Percentiles rank a stretch among this genome's conserved stretches.
phyloP scores from a whole-genome alignment of 2,329 filamentous ascomycete genomes.

The Elsinoe perseae region DNA sequence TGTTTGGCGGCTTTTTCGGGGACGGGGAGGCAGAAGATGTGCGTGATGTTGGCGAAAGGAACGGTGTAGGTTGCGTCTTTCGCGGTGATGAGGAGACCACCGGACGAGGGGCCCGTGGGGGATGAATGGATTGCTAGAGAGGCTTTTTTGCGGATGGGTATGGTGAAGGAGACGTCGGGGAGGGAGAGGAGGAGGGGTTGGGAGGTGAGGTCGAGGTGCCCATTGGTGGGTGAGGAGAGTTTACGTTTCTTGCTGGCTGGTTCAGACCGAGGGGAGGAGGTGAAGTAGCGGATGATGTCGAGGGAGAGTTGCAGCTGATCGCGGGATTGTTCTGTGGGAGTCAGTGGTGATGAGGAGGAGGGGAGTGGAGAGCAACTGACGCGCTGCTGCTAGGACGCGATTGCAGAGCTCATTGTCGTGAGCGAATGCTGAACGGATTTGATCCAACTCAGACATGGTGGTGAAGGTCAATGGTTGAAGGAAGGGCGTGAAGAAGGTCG shows the following conservation, averaged over 20 bases:
- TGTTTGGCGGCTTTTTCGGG: slow-evolving; percentile 58
- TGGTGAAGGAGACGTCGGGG: slow-evolving; percentile 52
- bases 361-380: slow-evolving; percentile 9
- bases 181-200: slow-evolving; percentile 33
- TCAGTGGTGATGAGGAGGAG: background rate
- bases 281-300: slow-evolving; percentile 42
- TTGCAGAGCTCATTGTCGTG: slow-evolving; percentile 17
- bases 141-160: slow-evolving; percentile 58
- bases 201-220: slow-evolving; percentile 17
- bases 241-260: slow-evolving; percentile 45
- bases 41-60: slow-evolving; percentile 43
- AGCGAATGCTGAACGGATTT: slow-evolving; percentile 17
- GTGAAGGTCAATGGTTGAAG: background rate
- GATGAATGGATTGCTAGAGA: slow-evolving; percentile 48
- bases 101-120: slow-evolving; percentile 21
- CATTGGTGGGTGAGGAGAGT: slow-evolving; percentile 33
- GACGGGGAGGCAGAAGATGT: slow-evolving; percentile 54
- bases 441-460: slow-evolving; percentile 5
- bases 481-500: background rate
- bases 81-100: slow-evolving; percentile 41
- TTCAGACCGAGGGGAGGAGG: slow-evolving; percentile 21
- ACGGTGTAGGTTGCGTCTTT: slow-evolving; percentile 48
- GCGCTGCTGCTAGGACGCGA: slow-evolving; percentile 18
- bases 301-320: slow-evolving; percentile 35
- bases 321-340: slow-evolving; percentile 16